Evolutionary conservation across 2,329 filamentous ascomycete genomes (phyloP).

Genomic region (Fusarium anguioides): DNA sequence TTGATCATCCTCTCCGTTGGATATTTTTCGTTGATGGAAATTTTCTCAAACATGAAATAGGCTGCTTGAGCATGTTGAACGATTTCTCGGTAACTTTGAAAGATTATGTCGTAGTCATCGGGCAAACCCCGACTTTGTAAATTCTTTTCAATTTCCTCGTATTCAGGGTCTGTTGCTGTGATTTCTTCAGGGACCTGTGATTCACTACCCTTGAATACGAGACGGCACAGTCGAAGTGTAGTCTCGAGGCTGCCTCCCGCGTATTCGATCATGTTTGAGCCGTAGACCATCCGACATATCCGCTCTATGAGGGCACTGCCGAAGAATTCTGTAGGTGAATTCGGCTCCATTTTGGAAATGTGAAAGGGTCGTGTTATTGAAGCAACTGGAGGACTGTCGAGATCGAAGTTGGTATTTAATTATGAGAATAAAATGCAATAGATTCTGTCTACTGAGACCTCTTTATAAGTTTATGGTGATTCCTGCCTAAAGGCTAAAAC

Average conservation of each 20-base stretch:
- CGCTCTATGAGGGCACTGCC: neutral
- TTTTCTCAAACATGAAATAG: constrained; percentile 23
- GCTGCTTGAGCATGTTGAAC: constrained; percentile 23
- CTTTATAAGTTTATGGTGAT: neutral
- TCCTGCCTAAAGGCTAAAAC: neutral
- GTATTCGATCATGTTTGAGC: constrained; percentile 19
- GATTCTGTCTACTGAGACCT: too few relatives aligned
- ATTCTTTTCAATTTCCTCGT: neutral
- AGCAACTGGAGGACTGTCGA: too few relatives aligned
- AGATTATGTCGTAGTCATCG: neutral
- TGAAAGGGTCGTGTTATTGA: neutral
- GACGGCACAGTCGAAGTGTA: neutral
- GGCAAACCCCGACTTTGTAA: neutral
- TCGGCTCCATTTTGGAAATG: neutral
- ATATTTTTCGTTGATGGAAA: neutral
- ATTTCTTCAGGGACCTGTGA: neutral
- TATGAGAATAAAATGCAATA: too few relatives aligned
- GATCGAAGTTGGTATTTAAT: too few relatives aligned
- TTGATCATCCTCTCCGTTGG: constrained; percentile 36
- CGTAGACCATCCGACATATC: constrained; percentile 2
- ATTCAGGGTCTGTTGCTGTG: neutral
- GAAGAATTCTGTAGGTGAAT: neutral
- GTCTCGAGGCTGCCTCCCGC: neutral
- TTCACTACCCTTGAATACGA: neutral
- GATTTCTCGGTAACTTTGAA: constrained; percentile 11